Base-by-base conservation (phyloP, 208 protist genomes). In the Trypanosoma theileri region DNA sequence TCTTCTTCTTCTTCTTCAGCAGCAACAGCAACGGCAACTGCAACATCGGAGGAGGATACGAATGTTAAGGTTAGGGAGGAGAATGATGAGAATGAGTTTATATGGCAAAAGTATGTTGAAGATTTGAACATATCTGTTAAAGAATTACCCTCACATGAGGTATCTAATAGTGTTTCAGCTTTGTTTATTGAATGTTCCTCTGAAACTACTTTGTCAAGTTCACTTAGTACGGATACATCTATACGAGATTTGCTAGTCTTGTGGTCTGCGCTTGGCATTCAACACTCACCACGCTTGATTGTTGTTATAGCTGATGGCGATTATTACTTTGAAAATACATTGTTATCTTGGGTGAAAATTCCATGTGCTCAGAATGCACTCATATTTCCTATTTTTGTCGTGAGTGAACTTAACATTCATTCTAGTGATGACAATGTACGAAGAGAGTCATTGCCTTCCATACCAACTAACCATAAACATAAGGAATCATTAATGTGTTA, bases 301-400 rank as follows among this genome's bases (percentile, higher is more conserved):
- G 66, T 87, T 44, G 62, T 90, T 4, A 52, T 88, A 71, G 52
- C 71, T 16, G 73, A 80, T 26, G 74, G 74, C 35, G 66, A 76
- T 26, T 40, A 64, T 17, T 7, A 54, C 0, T 31, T 93, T 48
- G 66, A 65, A 61, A 60, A 66, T 50, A 31, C 55, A 17, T 72
- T 93, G 21, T 61, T 79, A 22, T 91, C 82, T 61, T 93, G 84
- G 84, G 81, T 78, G 57, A 56, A 59, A 52, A 74, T 77, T 19
- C 72, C 88, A 8, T 86, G 84, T 65, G 68, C 59, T 46, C 80
- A 90, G 57, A 82, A 93, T 77, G 81, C 74, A 19, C 69, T 75
- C n/a, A 66, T 91, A 67, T 70, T 84, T 42, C 82, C 88, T 11
- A 70, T 93, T 0, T 79, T 93, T 52, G 79, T 64, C 41, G 69